Percentiles rank a stretch among this genome's conserved stretches.
Conservation (phyloP, 1,284 basidiomycete genomes). For the Sporisorium iseilematis-ciliati region DNA sequence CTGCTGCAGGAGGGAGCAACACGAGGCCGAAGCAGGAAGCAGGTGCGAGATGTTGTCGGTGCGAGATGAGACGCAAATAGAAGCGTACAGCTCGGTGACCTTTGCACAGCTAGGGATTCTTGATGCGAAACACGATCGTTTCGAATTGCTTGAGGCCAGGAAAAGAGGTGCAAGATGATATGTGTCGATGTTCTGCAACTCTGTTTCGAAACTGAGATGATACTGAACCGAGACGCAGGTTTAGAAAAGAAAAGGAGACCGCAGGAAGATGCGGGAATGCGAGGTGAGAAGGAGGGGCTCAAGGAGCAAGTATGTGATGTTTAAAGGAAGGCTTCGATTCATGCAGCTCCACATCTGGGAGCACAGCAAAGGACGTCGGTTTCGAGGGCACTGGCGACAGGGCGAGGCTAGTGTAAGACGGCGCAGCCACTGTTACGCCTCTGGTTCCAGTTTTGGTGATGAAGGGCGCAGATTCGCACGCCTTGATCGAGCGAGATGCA, state of each 20-base stretch:
- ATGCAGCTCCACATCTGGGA: conserved; percentile 4
- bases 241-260: background rate
- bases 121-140: too few species aligned
- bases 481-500: too few species aligned
- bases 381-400: background rate
- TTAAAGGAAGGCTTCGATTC: background rate
- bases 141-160: too few species aligned
- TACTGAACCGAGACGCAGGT: background rate
- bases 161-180: too few species aligned
- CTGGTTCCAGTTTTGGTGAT: background rate
- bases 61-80: background rate
- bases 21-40: background rate
- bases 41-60: background rate
- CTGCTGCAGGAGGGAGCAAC: conserved; percentile 3
- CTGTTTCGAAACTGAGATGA: background rate
- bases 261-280: background rate
- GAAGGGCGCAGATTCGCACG: too few species aligned
- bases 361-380: background rate
- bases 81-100: conserved; percentile 1
- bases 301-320: background rate
- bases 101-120: background rate
- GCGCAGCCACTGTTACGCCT: background rate
- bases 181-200: too few species aligned
- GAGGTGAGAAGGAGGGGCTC: background rate
- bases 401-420: background rate